phyloP scores from a whole-genome alignment of 768 basidiomycete genomes.

The Lactarius vividus region DNA sequence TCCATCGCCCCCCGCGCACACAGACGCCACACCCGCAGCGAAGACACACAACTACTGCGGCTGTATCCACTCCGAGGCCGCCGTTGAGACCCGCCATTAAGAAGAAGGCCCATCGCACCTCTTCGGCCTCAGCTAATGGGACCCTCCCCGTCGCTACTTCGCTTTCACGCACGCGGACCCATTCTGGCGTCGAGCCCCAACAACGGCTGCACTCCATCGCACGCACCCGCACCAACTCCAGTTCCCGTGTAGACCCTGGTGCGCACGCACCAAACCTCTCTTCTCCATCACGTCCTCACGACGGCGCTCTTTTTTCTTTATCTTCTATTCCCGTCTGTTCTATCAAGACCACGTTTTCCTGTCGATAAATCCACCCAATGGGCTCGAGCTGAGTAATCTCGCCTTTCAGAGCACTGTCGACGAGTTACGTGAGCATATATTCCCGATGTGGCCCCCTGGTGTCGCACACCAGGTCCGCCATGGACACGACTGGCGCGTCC shows the following conservation, averaged over 20 bases:
- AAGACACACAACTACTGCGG: constrained; percentile 38
- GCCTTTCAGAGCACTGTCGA: constrained; percentile 53
- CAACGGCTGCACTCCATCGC: constrained; percentile 33
- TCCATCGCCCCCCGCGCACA: constrained; percentile 18
- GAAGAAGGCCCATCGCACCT: constrained; percentile 43
- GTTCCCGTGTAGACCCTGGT: constrained; percentile 32
- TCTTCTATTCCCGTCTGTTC: not conserved
- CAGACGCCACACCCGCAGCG: constrained; percentile 34
- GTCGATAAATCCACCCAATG: constrained; percentile 62
- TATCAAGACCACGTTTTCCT: constrained; percentile 70
- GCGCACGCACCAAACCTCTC: constrained; percentile 6
- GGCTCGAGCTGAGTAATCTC: constrained; percentile 49
- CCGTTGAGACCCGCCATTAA: constrained; percentile 60
- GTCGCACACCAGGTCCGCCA: constrained; percentile 45
- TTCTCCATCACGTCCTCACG: constrained; percentile 6
- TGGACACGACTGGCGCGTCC: constrained; percentile 57
- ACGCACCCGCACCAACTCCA: constrained; percentile 38
- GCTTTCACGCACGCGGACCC: constrained; percentile 40
- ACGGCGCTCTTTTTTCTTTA: constrained; percentile 3
- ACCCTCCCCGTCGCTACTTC: constrained; percentile 30
- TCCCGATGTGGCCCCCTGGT: constrained; percentile 69
- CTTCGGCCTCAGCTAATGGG: not conserved
- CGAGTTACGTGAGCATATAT: constrained; percentile 54
- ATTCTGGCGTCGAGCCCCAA: constrained; percentile 37
- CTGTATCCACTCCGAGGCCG: constrained; percentile 26